phyloP scores from a whole-genome alignment of 768 basidiomycete species.

The Trametes villosa region DNA sequence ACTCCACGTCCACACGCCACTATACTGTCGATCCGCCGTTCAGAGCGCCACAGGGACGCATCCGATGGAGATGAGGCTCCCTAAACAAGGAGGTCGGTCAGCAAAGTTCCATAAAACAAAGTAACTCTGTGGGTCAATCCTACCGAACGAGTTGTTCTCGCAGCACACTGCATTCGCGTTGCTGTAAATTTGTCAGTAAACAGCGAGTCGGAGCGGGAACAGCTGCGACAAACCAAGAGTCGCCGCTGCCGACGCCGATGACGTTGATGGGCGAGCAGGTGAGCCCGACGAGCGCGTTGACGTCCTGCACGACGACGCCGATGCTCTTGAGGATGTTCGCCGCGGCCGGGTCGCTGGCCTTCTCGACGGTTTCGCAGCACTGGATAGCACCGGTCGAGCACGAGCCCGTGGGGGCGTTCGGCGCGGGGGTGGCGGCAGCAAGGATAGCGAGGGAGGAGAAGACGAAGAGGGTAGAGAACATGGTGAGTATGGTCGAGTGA shows the following conservation, averaged over 20 bases:
- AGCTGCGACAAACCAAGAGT: not conserved
- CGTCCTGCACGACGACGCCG: slow-evolving; percentile 25
- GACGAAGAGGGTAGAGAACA: not conserved
- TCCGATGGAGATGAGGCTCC: too few relatives aligned
- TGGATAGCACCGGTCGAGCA: slow-evolving; percentile 3
- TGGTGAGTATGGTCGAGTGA: not conserved
- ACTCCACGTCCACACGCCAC: too few relatives aligned
- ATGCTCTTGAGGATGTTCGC: slow-evolving; percentile 11
- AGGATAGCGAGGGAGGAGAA: slow-evolving; percentile 9
- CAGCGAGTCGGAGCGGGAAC: too few relatives aligned
- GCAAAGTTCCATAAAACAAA: too few relatives aligned
- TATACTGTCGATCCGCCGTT: too few relatives aligned
- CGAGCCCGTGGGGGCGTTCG: not conserved
- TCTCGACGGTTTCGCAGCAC: not conserved
- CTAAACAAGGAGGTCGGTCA: too few relatives aligned
- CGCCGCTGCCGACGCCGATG: slow-evolving; percentile 17
- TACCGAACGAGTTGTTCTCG: too few relatives aligned
- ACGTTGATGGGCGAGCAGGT: slow-evolving; percentile 26
- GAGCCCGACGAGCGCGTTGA: slow-evolving; percentile 23
- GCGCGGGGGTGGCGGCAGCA: slow-evolving; percentile 16
- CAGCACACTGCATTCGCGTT: too few relatives aligned
- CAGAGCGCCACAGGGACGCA: too few relatives aligned
- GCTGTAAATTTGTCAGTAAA: too few relatives aligned
- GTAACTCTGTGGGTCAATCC: too few relatives aligned
- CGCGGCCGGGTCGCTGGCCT: not conserved